These are phyloP conservation scores for Glycine tomentella DNA, from an alignment of 306 rosid species.

Conservation along the genomic window DNA sequence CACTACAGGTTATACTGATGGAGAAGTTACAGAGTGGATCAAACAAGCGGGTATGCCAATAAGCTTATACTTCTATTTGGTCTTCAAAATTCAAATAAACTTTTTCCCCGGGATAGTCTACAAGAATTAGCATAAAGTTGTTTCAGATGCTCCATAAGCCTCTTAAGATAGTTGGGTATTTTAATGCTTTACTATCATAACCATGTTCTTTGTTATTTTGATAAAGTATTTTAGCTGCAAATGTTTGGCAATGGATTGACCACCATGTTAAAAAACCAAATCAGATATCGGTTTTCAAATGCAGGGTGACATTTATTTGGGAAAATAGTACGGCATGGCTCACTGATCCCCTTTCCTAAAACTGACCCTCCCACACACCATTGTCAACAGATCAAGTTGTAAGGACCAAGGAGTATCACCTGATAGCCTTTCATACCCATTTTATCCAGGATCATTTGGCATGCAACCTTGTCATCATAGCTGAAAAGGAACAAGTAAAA, in stretches of 20 bases:
- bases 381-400: constrained; percentile 39
- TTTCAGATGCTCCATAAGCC: constrained; percentile 35
- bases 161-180: constrained; percentile 17
- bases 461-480: constrained; percentile 90
- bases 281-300: constrained; percentile 20
- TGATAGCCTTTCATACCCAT: constrained; percentile 96
- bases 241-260: constrained; percentile 25
- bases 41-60: constrained; percentile 16
- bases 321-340: constrained; percentile 25
- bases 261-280: constrained; percentile 29
- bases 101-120: constrained; percentile 3
- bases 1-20: constrained; percentile 15
- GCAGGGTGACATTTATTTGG: constrained; percentile 14
- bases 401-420: constrained; percentile 64
- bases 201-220: constrained; percentile 16
- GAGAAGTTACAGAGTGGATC: constrained; percentile 6
- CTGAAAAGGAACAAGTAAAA: constrained; percentile 59
- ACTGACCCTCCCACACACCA: constrained; percentile 36
- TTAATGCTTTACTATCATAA: constrained; percentile 34
- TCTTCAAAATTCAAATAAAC: neutral
- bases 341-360: constrained; percentile 33
- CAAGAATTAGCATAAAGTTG: constrained; percentile 32
- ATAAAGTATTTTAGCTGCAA: constrained; percentile 35
- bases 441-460: constrained; percentile 89
- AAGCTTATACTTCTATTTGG: constrained; percentile 18